Evolutionary conservation across 1,284 basidiomycete species (phyloP), one percentile per base, ranked within the genome.

Genomic region (Boletus subluridellus): DNA sequence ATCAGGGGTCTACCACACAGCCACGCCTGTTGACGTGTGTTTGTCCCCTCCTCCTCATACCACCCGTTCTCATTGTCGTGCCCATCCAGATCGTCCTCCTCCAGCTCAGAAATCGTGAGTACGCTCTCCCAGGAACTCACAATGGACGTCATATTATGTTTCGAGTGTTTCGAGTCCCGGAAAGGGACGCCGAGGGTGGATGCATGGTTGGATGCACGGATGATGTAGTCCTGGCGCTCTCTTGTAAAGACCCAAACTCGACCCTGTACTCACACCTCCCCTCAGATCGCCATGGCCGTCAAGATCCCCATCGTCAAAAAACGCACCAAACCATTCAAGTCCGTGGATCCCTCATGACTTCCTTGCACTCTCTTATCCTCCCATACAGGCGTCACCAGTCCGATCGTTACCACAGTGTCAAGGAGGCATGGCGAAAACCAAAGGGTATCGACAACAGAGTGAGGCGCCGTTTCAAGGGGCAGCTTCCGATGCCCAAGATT

Each of bases 391-490:
- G 95, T 77, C 95, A 97, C 80, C 95, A 98, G 80, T 95, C 93
- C 58, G 95, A 97, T 82, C 90, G 95, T 75, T 98, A 96, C 82
- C 85, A 91, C 76, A 81, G 88, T 66, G 94, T 98, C 68, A 95
- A 95, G 84, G 94, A 95, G 83, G 82, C 91, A 83, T 98, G 95
- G 95, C 85, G 95, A 78, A 98, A 96, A 82, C 94, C 94, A 68
- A 96, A 95, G 86, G 90, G 93, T 91, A 95, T 95, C 71, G 94
- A 95, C 76, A 95, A 95, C 86, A 87, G 94, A 74, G 92, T 94
- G 69, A 87, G 95, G 75, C 89, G 95, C 73, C 89, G 95, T 70
- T 97, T 98, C 86, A 95, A 95, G 83, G 95, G 94, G 61, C 93
- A 95, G 76, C 82, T 85, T 64, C 84, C 94, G 63, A 97, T 97